Conservation (phyloP, 2,329 filamentous ascomycete genomes). For the Aspergillus ochraceoroseus region DNA sequence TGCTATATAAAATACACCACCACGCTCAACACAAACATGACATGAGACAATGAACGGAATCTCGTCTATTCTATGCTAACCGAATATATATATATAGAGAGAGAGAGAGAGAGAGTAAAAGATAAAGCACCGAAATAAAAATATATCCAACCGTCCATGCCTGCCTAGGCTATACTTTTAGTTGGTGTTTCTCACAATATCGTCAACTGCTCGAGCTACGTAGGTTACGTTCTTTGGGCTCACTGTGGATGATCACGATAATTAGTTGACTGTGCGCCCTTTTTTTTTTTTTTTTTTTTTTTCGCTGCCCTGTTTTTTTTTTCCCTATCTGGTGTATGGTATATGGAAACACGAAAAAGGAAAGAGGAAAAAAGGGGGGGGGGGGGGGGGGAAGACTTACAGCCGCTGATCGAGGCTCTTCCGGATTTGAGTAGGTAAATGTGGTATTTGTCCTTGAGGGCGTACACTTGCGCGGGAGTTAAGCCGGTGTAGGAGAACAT, state of each 20-base stretch:
- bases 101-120: too few species aligned
- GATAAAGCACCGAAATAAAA: too few species aligned
- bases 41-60: too few species aligned
- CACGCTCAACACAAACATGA: too few species aligned
- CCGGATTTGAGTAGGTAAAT: constrained; percentile 42
- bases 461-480: constrained; percentile 42
- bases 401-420: constrained; percentile 39
- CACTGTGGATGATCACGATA: constrained; percentile 23
- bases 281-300: too few species aligned
- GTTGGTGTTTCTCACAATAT: constrained; percentile 36
- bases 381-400: constrained; percentile 25
- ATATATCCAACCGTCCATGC: too few species aligned
- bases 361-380: not conserved
- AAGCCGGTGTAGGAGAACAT: constrained; percentile 81
- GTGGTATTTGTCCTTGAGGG: constrained; percentile 41
- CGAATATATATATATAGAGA: not conserved
- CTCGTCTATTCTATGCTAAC: not conserved
- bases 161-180: too few species aligned
- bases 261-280: too few species aligned
- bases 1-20: too few species aligned
- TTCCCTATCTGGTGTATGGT: too few species aligned
- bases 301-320: too few species aligned
- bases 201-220: constrained; percentile 38
- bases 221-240: constrained; percentile 40
- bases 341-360: not conserved